Base-by-base conservation (phyloP, 345 rosid species). In the Eucalyptus cloeziana region DNA sequence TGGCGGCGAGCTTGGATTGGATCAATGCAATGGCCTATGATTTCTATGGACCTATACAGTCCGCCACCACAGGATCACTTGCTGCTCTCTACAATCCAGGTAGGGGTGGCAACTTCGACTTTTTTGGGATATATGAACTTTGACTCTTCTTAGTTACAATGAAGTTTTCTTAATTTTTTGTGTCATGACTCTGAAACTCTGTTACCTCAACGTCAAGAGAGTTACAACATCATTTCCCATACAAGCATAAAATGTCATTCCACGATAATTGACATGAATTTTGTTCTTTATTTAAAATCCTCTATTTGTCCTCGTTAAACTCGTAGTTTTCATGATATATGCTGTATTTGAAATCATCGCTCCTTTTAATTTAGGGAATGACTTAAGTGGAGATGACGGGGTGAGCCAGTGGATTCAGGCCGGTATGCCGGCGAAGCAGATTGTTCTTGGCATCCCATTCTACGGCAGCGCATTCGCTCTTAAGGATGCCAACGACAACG, bases 1-100 rank as follows among this genome's bases (percentile, higher is more conserved):
- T 96, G 88, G 76, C 86, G 12, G 45, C 56, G 5, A 92, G 89
- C 71, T 60, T 96, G 93, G 97, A 96, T 56, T 96, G 95, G 97
- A 88, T 95, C 87, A 94, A 94, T 43, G 92, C 69, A 12, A 95
- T 95, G 95, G 93, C 95, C 4, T 96, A 94, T 85, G 94, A 92
- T 88, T 96, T 93, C 37, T 94, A 89, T 50, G 94, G 90, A 9
- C 92, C 95, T 2, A 88, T 88, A 87, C 89, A 93, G 89, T 91
- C 96, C 33, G 1, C 10, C 13, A 90, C 87, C 1, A 94, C 96
- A 2, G 98, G 97, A 11, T 94, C 97, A 30, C 96, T 93, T 0
- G 98, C 99, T 2, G 94, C 95, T 27, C 85, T 95, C 21, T 95
- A 89, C 90, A 94, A 94, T 86, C 95, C 96, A 33, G 91, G 88